Conservation (phyloP, 2,329 filamentous ascomycete genomes). For the Pyrenochaeta sp. region DNA sequence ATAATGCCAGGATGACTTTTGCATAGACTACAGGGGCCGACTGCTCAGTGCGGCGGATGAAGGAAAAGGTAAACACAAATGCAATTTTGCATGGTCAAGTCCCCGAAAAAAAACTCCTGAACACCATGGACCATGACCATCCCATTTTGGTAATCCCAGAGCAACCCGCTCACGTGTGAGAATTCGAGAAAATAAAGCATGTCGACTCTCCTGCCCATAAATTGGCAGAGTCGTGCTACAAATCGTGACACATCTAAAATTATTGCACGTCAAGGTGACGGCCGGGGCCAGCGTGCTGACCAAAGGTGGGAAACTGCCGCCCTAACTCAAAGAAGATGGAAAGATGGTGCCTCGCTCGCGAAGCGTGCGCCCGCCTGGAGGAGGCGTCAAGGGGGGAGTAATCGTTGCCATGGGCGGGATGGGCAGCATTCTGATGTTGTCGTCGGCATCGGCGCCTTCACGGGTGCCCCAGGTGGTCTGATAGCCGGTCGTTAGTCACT, state of each 20-base stretch:
- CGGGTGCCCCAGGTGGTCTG: constrained; percentile 96
- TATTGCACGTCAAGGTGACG: constrained; percentile 38
- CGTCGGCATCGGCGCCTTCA: constrained; percentile 84
- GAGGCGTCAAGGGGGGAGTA: constrained; percentile 44
- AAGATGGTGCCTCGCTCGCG: constrained; percentile 44
- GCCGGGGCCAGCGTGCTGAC: constrained; percentile 33
- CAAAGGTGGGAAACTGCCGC: constrained; percentile 27
- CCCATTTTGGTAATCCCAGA: constrained; percentile 42
- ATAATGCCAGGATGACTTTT: constrained; percentile 37
- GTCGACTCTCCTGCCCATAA: constrained; percentile 29
- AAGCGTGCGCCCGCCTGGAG: constrained; percentile 42
- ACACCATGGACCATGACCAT: constrained; percentile 42
- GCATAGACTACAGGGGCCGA: constrained; percentile 45
- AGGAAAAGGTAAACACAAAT: constrained; percentile 36
- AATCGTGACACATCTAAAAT: constrained; percentile 46
- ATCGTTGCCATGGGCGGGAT: constrained; percentile 43
- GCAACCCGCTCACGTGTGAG: constrained; percentile 34
- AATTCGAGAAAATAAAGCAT: constrained; percentile 20
- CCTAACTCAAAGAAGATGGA: constrained; percentile 37
- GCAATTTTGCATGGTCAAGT: constrained; percentile 35
- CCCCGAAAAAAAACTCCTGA: constrained; percentile 29
- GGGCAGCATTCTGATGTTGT: constrained; percentile 50
- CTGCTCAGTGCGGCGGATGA: constrained; percentile 20
- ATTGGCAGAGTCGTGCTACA: constrained; percentile 29
- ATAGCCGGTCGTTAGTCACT: constrained; percentile 24